phyloP scores from a whole-genome alignment of 2,329 filamentous ascomycete species.

The Colletotrichum eremochloae region DNA sequence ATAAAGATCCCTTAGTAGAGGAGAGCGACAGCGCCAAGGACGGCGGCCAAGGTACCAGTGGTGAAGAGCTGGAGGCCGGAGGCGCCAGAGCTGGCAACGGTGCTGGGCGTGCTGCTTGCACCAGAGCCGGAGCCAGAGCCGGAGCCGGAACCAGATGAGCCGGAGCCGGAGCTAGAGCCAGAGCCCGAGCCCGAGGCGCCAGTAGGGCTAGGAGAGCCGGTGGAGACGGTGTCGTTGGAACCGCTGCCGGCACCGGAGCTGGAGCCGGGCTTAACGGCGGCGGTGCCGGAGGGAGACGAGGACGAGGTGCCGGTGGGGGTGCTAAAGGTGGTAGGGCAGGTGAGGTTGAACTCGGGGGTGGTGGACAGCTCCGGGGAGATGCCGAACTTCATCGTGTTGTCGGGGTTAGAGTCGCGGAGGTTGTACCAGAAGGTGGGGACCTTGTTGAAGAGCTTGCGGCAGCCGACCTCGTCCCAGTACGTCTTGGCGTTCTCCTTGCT shows the following conservation, averaged over 20 bases:
- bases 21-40: conserved; percentile 42
- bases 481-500: conserved; percentile 70
- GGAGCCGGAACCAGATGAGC: conserved; percentile 39
- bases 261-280: conserved; percentile 37
- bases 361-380: conserved; percentile 67
- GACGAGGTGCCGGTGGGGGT: conserved; percentile 48
- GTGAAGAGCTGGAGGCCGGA: conserved; percentile 35
- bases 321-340: conserved; percentile 61
- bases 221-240: conserved; percentile 39
- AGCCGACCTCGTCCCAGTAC: conserved; percentile 74
- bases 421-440: conserved; percentile 73
- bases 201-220: conserved; percentile 41
- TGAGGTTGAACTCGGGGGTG: conserved; percentile 65
- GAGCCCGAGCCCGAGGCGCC: conserved; percentile 23
- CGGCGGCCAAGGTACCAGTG: conserved; percentile 41
- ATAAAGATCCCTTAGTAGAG: conserved; percentile 38
- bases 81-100: conserved; percentile 30
- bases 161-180: not conserved
- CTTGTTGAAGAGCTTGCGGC: conserved; percentile 68
- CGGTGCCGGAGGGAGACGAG: conserved; percentile 42
- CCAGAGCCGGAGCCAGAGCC: conserved; percentile 42
- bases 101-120: conserved; percentile 26
- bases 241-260: conserved; percentile 40
- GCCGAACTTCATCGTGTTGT: conserved; percentile 70
- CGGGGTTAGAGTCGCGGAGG: conserved; percentile 71